Evolutionary conservation across 768 basidiomycete genomes (phyloP), one percentile per base, ranked within the genome.

Genomic region (Cubamyces lactineus): DNA sequence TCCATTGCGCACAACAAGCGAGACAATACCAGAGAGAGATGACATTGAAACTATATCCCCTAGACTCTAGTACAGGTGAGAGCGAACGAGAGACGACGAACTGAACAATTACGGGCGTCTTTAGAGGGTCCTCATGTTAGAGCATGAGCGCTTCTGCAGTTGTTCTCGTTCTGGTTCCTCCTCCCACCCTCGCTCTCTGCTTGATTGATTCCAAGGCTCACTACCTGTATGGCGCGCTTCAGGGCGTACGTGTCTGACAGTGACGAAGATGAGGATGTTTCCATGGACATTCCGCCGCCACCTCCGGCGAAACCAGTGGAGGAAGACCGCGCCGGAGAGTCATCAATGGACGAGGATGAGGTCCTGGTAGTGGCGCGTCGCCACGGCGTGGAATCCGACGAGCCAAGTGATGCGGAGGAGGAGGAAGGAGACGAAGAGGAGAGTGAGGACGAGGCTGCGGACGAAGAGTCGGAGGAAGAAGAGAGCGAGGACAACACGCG

Each of bases 201-300:
- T 23, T 48, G 17, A 26, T 12, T 49, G 30, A 26, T 42, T 17
- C 3, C 39, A 9, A 21, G 23, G 34, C 34, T 6, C 34, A 6
- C 34, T 34, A 34, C 34, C 11, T 11, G 28, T 50, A 89, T 89
- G 87, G 80, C 86, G 61, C 86, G 88, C 54, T 91, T 89, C 76
- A 82, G 83, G 59, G 88, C 88, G 30, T 82, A 82, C 70, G 76
- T 78, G 17, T 85, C 82, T 73, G 86, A 86, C 72, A 79, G 73
- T 66, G 79, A 79, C 56, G 84, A 84, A 70, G 81, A 84, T 70
- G 82, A 82, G 38, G 75, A 76, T 38, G 64, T 74, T 6, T 68
- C 74, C 58, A 55, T 74, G 62, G 71, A 49, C 59, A 63, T 49
- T 63, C 70, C 51, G 46, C 68, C 53, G 34, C 61, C 61, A 70